Evolutionary conservation across 371 early-diverging fungal genomes (phyloP).

Genomic region (Mucor piriformis): DNA sequence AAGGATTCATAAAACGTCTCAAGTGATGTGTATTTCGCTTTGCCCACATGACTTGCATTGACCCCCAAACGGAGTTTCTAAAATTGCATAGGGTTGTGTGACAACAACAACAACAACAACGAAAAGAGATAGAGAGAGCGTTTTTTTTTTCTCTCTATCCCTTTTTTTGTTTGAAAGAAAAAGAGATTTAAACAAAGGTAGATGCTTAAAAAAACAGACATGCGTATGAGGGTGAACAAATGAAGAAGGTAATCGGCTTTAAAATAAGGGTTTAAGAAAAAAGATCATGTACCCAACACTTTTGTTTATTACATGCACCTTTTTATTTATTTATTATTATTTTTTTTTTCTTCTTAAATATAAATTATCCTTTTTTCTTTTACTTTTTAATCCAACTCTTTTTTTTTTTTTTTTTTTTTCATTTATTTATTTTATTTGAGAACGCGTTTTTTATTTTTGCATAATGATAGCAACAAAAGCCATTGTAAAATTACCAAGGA

Average conservation of each 20-base stretch:
- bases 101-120: too few species aligned
- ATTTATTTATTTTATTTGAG: neutral
- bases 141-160: too few species aligned
- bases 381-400: neutral
- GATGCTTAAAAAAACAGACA: too few species aligned
- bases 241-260: neutral
- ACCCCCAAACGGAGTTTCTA: neutral
- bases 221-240: neutral
- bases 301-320: conserved; percentile 11
- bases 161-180: neutral
- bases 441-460: neutral
- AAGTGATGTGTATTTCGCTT: too few species aligned
- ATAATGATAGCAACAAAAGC: conserved; percentile 16
- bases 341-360: neutral
- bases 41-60: too few species aligned
- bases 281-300: neutral
- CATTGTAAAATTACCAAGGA: conserved; percentile 25
- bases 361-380: neutral
- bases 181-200: neutral
- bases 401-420: neutral
- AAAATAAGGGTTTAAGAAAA: neutral
- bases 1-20: too few species aligned
- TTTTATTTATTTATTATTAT: conserved; percentile 12
- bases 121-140: too few species aligned
- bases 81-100: too few species aligned